Conservation (phyloP, 2,329 filamentous ascomycete genomes). For the Fusarium caatingaense region DNA sequence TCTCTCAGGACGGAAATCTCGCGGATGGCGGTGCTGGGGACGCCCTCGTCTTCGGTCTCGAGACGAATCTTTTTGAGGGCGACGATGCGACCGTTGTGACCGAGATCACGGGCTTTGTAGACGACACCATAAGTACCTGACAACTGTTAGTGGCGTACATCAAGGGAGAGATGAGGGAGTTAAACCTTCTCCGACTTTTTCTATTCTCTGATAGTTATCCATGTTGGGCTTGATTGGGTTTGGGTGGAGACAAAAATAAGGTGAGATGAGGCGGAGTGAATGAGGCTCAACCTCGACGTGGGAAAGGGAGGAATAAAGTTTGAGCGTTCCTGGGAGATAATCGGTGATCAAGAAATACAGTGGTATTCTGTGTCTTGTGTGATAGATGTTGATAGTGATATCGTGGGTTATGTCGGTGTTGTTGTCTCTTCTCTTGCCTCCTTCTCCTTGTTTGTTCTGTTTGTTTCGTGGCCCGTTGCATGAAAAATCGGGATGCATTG, state of each 20-base stretch:
- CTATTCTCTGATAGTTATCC: constrained; percentile 97
- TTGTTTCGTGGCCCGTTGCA: constrained; percentile 16
- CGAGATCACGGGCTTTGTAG: constrained; percentile 91
- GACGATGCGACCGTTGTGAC: constrained; percentile 84
- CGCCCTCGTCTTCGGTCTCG: constrained; percentile 93
- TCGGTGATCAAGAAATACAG: neutral
- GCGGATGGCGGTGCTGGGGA: constrained; percentile 91
- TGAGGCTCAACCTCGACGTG: constrained; percentile 8
- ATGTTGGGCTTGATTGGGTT: constrained; percentile 58
- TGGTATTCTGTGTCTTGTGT: neutral
- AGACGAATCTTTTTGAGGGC: constrained; percentile 96
- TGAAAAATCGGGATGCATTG: constrained; percentile 28
- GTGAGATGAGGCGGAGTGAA: constrained; percentile 1
- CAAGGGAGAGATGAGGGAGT: too few species aligned
- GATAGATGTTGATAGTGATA: neutral
- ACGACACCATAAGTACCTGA: constrained; percentile 93
- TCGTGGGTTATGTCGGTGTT: neutral
- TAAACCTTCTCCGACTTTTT: constrained; percentile 93
- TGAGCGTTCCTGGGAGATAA: neutral
- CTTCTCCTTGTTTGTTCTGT: neutral
- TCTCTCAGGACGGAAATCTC: constrained; percentile 95
- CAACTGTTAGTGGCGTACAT: neutral
- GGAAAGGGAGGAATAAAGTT: constrained; percentile 13
- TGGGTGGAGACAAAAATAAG: constrained; percentile 4
- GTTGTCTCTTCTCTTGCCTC: neutral